phyloP scores from a whole-genome alignment of 1,284 basidiomycete genomes.

The Hymenochaete sp. region DNA sequence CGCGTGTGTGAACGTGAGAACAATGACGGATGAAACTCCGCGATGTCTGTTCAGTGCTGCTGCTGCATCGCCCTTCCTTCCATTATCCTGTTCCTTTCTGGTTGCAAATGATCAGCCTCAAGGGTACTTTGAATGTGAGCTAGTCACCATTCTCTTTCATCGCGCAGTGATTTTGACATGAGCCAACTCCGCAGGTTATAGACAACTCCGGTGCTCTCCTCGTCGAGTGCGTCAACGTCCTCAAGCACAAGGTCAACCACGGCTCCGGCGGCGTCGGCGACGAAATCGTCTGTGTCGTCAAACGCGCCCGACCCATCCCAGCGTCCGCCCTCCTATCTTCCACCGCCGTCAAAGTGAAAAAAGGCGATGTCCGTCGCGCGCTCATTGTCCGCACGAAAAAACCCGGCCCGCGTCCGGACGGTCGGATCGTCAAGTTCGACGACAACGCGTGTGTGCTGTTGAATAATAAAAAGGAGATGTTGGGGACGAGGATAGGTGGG shows the following conservation, averaged over 20 bases:
- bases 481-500: constrained; percentile 91
- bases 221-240: constrained; percentile 94
- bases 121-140: constrained; percentile 76
- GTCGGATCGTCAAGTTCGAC: constrained; percentile 84
- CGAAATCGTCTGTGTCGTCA: constrained; percentile 95
- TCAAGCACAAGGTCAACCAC: constrained; percentile 92
- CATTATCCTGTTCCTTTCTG: too few relatives aligned
- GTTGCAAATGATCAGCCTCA: constrained; percentile 93
- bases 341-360: constrained; percentile 75
- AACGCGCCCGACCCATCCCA: constrained; percentile 81
- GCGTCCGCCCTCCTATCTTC: constrained; percentile 51
- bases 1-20: too few relatives aligned
- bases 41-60: too few relatives aligned
- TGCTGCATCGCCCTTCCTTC: too few relatives aligned
- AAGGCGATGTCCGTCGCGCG: constrained; percentile 90
- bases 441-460: constrained; percentile 95
- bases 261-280: constrained; percentile 82
- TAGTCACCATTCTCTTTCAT: background rate
- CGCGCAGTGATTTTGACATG: background rate
- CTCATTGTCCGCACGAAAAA: constrained; percentile 92
- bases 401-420: constrained; percentile 77
- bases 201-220: constrained; percentile 98
- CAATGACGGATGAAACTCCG: too few relatives aligned
- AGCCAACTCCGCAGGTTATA: constrained; percentile 64
- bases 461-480: constrained; percentile 95